Percentiles rank a stretch among this genome's conserved stretches.
phyloP scores from a whole-genome alignment of 129 eudicot genomes.

The Erigeron canadensis region DNA sequence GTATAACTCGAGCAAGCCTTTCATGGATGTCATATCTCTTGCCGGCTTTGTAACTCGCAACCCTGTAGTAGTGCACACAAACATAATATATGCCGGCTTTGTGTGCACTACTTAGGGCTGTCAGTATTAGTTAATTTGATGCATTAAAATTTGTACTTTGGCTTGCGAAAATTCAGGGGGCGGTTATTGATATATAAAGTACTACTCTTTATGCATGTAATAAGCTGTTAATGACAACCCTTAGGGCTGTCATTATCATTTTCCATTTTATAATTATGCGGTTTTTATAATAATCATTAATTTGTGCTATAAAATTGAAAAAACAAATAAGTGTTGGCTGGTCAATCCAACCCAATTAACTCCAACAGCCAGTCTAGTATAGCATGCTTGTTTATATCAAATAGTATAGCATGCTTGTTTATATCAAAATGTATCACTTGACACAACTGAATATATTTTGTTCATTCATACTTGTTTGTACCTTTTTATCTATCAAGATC shows the following conservation, averaged over 20 bases:
- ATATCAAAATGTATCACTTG: constrained; percentile 10
- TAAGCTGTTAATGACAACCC: too few relatives aligned
- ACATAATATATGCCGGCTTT: too few relatives aligned
- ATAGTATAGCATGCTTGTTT: neutral
- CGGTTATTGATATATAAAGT: too few relatives aligned
- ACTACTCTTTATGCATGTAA: too few relatives aligned
- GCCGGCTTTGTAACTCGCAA: too few relatives aligned
- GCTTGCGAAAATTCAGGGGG: too few relatives aligned
- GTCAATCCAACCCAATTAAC: neutral
- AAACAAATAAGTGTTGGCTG: neutral
- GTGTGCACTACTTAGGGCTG: too few relatives aligned
- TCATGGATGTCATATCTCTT: too few relatives aligned
- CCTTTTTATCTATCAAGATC: constrained; percentile 15
- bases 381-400: neutral
- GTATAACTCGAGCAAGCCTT: too few relatives aligned
- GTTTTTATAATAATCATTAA: neutral
- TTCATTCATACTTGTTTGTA: constrained; percentile 6
- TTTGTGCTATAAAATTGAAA: neutral
- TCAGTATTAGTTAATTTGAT: too few relatives aligned
- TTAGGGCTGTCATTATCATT: too few relatives aligned
- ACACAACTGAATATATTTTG: constrained; percentile 6
- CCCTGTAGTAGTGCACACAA: too few relatives aligned
- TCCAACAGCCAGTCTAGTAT: neutral
- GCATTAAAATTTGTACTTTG: constrained; percentile 7
- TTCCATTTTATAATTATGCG: neutral